Conservation (phyloP, 306 rosid genomes). For the Astragalus glycyphyllos region DNA sequence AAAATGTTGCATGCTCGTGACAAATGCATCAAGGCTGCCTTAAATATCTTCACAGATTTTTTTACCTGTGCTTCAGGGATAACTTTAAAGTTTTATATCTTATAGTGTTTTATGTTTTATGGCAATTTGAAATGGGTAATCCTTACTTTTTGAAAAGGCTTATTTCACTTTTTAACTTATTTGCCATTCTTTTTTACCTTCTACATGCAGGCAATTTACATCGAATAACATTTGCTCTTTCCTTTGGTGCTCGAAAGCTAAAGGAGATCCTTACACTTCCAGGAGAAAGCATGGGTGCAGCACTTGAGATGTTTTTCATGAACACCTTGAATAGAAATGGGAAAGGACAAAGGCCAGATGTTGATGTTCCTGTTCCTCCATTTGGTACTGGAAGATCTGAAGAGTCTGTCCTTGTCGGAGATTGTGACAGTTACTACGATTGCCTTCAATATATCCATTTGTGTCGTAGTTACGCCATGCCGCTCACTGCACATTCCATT, state of each 20-base stretch:
- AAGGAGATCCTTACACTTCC: constrained; percentile 54
- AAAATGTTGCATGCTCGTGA: constrained; percentile 9
- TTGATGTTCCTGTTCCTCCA: constrained; percentile 63
- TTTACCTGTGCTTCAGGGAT: constrained; percentile 4
- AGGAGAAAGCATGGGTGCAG: constrained; percentile 54
- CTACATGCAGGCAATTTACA: constrained; percentile 57
- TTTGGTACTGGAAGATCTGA: constrained; percentile 72
- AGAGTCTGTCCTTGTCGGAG: constrained; percentile 57
- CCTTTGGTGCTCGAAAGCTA: constrained; percentile 54
- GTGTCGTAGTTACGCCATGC: constrained; percentile 27
- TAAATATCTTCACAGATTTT: background rate
- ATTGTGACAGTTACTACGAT: constrained; percentile 51
- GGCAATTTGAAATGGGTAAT: constrained; percentile 4
- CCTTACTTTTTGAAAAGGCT: constrained; percentile 11
- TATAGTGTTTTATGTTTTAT: constrained; percentile 18
- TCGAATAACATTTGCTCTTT: constrained; percentile 60
- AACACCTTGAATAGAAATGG: constrained; percentile 70
- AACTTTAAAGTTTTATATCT: constrained; percentile 9
- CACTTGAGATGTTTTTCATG: constrained; percentile 58
- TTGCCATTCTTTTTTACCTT: constrained; percentile 26
- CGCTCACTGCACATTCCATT: constrained; percentile 29
- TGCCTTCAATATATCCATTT: constrained; percentile 44
- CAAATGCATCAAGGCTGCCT: constrained; percentile 11
- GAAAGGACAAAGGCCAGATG: constrained; percentile 71
- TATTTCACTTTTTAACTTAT: constrained; percentile 18